Conservation (phyloP, 257 asterid species). For the Salvia rosmarinus region DNA sequence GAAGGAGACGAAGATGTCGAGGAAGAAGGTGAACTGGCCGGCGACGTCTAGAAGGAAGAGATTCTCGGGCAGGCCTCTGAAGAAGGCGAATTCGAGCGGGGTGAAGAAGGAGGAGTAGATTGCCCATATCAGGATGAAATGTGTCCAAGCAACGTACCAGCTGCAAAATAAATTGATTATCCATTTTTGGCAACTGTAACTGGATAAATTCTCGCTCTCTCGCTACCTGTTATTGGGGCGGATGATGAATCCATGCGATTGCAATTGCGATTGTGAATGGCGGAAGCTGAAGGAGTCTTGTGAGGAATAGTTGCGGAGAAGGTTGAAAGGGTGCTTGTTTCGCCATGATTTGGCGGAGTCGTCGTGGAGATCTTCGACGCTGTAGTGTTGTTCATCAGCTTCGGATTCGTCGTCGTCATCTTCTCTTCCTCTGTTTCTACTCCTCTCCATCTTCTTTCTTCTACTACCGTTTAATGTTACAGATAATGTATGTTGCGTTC, state of each 20-base stretch:
- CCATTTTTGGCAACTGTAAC: background rate
- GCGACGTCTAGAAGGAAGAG: constrained; percentile 70
- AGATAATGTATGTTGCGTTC: background rate
- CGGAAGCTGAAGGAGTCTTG: constrained; percentile 26
- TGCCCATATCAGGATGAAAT: constrained; percentile 74
- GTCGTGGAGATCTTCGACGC: constrained; percentile 44
- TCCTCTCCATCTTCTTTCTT: constrained; percentile 33
- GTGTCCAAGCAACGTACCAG: constrained; percentile 63
- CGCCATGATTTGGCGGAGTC: constrained; percentile 42
- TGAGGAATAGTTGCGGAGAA: constrained; percentile 33
- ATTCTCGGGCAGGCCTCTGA: constrained; percentile 70
- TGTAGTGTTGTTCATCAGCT: constrained; percentile 41
- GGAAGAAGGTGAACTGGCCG: constrained; percentile 68
- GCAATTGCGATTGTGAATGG: constrained; percentile 26
- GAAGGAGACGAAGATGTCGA: constrained; percentile 62
- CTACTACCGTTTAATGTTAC: background rate
- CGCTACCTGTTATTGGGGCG: constrained; percentile 48
- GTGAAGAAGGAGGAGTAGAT: constrained; percentile 81
- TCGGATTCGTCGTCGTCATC: constrained; percentile 39
- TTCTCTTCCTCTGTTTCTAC: constrained; percentile 31
- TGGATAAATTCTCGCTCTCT: background rate
- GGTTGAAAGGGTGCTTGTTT: constrained; percentile 30
- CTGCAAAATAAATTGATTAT: constrained; percentile 43
- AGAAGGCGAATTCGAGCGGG: constrained; percentile 76
- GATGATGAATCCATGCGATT: constrained; percentile 33